These are phyloP conservation scores for Aspergillus avenaceus DNA, from an alignment of 495 filamentous ascomycete genomes.

Conservation along the genomic window DNA sequence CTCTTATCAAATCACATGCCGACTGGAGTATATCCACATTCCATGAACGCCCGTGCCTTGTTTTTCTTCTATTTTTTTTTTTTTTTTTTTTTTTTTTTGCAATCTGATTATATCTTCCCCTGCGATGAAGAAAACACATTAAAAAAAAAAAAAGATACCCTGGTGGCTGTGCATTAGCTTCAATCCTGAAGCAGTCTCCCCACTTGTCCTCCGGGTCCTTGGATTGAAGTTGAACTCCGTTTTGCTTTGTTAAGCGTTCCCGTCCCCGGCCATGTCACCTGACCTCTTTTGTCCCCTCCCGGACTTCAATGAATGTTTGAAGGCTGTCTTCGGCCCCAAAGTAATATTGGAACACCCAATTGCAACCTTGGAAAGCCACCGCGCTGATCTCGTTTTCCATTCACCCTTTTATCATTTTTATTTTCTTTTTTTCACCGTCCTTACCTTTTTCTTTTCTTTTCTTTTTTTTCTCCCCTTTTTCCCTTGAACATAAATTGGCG, in stretches of 20 bases:
- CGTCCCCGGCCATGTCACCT: slow-evolving; percentile 19
- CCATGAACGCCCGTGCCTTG: too few relatives aligned
- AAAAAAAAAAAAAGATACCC: neutral
- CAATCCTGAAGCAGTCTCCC: neutral
- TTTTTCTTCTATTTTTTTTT: neutral
- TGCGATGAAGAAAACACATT: neutral
- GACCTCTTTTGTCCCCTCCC: slow-evolving; percentile 10
- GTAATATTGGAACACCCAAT: neutral
- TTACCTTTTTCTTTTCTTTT: slow-evolving; percentile 1
- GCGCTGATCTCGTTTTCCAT: slow-evolving; percentile 7
- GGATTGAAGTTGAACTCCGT: neutral
- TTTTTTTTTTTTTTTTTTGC: neutral
- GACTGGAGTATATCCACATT: neutral
- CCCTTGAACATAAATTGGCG: slow-evolving; percentile 16
- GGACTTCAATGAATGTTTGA: slow-evolving; percentile 2
- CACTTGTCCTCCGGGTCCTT: slow-evolving; percentile 2
- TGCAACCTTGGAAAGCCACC: slow-evolving; percentile 1
- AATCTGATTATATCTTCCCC: neutral
- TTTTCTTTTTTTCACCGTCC: slow-evolving; percentile 5
- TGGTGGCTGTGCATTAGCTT: slow-evolving; percentile 1
- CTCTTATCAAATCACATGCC: neutral
- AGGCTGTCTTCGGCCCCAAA: neutral
- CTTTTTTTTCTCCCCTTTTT: slow-evolving; percentile 8
- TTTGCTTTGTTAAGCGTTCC: slow-evolving; percentile 6
- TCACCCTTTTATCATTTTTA: slow-evolving; percentile 5